Conservation (phyloP, 805 yeast genomes). For the Hagleromyces aurorensis region DNA sequence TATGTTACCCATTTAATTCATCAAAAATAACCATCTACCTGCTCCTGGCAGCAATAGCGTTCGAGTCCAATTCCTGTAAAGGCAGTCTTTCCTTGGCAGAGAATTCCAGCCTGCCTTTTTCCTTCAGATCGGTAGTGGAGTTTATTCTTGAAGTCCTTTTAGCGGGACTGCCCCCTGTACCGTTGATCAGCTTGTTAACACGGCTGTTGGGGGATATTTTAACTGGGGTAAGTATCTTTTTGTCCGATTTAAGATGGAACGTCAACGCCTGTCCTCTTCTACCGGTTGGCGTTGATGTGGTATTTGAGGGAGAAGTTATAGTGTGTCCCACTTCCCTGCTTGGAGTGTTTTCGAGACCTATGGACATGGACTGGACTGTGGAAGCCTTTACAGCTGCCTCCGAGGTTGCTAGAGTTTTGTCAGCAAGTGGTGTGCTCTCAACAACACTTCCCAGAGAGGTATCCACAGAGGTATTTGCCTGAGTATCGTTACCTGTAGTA, state of each 20-base stretch:
- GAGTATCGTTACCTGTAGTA: too few relatives aligned
- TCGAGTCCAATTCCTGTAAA: conserved; percentile 16
- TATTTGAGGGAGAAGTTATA: conserved; percentile 15
- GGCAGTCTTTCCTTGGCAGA: conserved; percentile 14
- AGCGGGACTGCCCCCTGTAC: conserved; percentile 5
- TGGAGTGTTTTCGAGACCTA: background rate
- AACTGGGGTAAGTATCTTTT: conserved; percentile 25
- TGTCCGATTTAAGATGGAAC: conserved; percentile 27
- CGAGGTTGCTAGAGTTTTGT: too few relatives aligned
- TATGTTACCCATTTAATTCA: too few relatives aligned
- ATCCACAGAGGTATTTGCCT: too few relatives aligned
- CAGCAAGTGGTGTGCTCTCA: too few relatives aligned
- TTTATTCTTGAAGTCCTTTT: conserved; percentile 4
- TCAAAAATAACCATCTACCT: too few relatives aligned
- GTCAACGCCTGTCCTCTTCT: conserved; percentile 29
- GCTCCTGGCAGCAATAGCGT: too few relatives aligned
- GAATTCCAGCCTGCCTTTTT: conserved; percentile 10
- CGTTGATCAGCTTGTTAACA: conserved; percentile 28
- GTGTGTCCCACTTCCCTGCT: background rate
- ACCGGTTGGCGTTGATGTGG: conserved; percentile 9
- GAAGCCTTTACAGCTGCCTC: background rate
- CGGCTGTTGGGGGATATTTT: conserved; percentile 29
- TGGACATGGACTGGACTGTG: conserved; percentile 2
- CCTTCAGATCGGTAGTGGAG: conserved; percentile 4
- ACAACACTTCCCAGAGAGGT: too few relatives aligned